Conservation (phyloP, 257 asterid species). For the Misopates orontium region DNA sequence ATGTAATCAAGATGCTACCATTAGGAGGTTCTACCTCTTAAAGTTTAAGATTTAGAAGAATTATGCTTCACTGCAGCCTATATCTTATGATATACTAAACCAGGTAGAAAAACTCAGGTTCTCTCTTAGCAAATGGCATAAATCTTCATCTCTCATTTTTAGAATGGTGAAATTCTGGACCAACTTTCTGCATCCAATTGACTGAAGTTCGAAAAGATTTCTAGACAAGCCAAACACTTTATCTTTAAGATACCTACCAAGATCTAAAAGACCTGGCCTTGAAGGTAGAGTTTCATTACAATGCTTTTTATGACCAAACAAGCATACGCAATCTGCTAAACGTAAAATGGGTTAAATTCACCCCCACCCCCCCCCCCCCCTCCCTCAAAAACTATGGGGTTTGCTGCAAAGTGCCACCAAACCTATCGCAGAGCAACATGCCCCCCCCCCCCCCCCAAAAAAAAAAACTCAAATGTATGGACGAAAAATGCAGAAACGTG, state of each 20-base stretch:
- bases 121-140: constrained; percentile 11
- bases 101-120: constrained; percentile 14
- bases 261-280: constrained; percentile 9
- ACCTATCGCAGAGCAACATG: too few relatives aligned
- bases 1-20: constrained; percentile 8
- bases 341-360: too few relatives aligned
- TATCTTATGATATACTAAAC: background rate
- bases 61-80: constrained; percentile 1
- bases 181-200: background rate
- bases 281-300: constrained; percentile 3
- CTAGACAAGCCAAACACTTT: background rate
- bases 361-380: too few relatives aligned
- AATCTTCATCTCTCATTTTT: background rate
- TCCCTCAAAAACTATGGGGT: too few relatives aligned
- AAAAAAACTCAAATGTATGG: too few relatives aligned
- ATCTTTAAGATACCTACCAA: constrained; percentile 10
- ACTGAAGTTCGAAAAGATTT: background rate
- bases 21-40: constrained; percentile 9
- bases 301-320: constrained; percentile 2
- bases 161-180: background rate
- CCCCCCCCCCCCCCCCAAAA: too few relatives aligned
- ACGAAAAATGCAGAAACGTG: too few relatives aligned
- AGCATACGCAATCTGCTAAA: too few relatives aligned
- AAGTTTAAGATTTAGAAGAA: constrained; percentile 15
- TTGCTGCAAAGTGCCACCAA: too few relatives aligned